Conservation (phyloP, 352 stramenopile species). For the Globisporangium orthogonon region DNA sequence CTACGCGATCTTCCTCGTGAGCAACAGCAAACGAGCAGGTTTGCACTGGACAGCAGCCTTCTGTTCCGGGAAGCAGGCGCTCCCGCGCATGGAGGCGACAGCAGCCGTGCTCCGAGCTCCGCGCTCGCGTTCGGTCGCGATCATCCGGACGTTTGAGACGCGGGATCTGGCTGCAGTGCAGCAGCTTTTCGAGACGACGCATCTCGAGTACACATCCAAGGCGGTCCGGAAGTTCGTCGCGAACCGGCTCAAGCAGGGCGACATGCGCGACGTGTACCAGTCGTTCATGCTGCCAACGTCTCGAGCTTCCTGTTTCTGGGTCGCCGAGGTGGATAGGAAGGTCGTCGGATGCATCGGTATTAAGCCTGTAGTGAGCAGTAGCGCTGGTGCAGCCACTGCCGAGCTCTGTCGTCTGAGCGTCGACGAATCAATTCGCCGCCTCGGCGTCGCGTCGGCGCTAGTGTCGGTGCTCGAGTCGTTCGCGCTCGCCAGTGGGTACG, state of each 20-base stretch:
- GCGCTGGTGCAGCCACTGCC: conserved; percentile 7
- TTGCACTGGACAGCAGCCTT: conserved; percentile 27
- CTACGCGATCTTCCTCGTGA: conserved; percentile 56
- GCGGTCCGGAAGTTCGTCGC: conserved; percentile 66
- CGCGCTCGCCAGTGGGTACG: conserved; percentile 19
- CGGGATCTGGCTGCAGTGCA: conserved; percentile 35
- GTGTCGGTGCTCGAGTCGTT: conserved; percentile 39
- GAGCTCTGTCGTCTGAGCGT: conserved; percentile 67
- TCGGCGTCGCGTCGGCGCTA: conserved; percentile 40
- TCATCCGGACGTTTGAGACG: conserved; percentile 50
- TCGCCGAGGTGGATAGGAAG: conserved; percentile 28
- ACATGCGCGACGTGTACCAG: conserved; percentile 44
- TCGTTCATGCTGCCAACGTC: conserved; percentile 22
- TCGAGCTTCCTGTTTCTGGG: conserved; percentile 39
- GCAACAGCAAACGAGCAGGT: conserved; percentile 14
- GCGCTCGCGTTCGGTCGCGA: conserved; percentile 6
- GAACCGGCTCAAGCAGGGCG: conserved; percentile 39
- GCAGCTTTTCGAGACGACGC: conserved; percentile 51
- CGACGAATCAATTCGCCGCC: conserved; percentile 25
- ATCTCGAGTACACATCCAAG: conserved; percentile 54
- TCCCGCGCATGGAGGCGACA: conserved; percentile 18
- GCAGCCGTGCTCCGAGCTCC: background rate
- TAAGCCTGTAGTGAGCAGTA: conserved; percentile 21
- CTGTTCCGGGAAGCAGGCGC: conserved; percentile 15
- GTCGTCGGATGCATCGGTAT: conserved; percentile 57